Percentiles rank a stretch among this genome's conserved stretches.
Conservation (phyloP, 257 asterid genomes). For the Gynochthodes officinalis region DNA sequence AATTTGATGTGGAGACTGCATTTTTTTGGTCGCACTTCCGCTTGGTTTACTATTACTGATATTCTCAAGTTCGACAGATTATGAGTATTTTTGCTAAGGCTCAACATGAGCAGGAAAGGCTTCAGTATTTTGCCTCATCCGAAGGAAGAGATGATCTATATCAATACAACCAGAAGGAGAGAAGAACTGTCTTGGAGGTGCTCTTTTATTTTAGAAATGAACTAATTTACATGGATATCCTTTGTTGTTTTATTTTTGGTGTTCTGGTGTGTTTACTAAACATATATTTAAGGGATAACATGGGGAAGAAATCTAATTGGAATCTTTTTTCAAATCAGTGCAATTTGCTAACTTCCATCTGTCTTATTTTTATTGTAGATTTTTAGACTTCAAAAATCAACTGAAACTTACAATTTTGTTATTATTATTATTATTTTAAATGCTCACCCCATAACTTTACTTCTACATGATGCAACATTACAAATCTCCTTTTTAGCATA, state of each 20-base stretch:
- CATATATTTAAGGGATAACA: no score
- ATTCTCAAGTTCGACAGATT: slow-evolving; percentile 44
- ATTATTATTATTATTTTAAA: neutral
- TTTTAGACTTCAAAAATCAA: neutral
- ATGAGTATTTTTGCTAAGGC: slow-evolving; percentile 88
- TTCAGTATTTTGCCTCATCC: slow-evolving; percentile 78
- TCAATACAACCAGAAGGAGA: slow-evolving; percentile 88
- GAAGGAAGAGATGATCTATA: slow-evolving; percentile 99
- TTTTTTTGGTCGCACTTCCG: neutral
- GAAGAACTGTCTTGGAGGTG: slow-evolving; percentile 96
- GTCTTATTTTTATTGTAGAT: neutral
- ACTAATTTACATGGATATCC: slow-evolving; percentile 4
- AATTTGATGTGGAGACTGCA: neutral
- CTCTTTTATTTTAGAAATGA: neutral
- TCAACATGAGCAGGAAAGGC: slow-evolving; percentile 93
- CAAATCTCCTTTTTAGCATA: neutral
- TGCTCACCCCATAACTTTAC: neutral
- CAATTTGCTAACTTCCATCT: neutral
- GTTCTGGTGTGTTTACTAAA: neutral
- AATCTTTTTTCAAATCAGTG: neutral
- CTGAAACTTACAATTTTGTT: neutral
- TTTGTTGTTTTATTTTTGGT: slow-evolving; percentile 2
- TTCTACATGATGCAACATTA: neutral
- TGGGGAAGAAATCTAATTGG: no score
- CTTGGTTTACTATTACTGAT: neutral